Conservation (phyloP, 345 rosid genomes). For the Euphorbia lathyris region DNA sequence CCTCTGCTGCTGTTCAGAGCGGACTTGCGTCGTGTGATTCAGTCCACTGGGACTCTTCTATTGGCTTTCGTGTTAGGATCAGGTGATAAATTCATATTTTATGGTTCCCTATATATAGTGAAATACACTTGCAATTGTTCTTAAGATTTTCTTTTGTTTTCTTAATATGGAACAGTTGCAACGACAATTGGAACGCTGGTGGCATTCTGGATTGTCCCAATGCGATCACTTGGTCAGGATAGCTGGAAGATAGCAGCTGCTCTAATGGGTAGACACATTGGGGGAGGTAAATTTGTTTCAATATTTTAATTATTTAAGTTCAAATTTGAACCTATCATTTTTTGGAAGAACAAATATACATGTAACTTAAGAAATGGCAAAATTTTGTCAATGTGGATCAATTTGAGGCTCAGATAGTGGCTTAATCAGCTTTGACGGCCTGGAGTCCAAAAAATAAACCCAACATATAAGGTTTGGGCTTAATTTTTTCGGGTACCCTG, state of each 20-base stretch:
- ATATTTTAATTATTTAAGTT: background rate
- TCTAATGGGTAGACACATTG: conserved; percentile 89
- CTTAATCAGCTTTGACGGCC: too few relatives aligned
- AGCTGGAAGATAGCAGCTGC: conserved; percentile 96
- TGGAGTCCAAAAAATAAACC: too few relatives aligned
- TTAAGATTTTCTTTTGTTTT: background rate
- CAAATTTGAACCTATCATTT: too few relatives aligned
- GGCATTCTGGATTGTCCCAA: conserved; percentile 76
- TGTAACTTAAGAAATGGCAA: too few relatives aligned
- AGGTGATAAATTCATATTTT: conserved; percentile 29
- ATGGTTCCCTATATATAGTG: background rate
- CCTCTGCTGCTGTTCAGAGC: conserved; percentile 79
- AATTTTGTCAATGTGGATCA: too few relatives aligned
- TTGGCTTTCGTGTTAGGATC: conserved; percentile 77
- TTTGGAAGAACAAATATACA: too few relatives aligned
- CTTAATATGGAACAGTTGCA: conserved; percentile 47
- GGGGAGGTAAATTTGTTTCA: conserved; percentile 51
- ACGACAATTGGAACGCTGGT: conserved; percentile 67
- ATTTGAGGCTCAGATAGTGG: too few relatives aligned
- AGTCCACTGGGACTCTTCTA: conserved; percentile 74
- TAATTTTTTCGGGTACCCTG: too few relatives aligned
- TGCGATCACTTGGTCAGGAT: conserved; percentile 79
- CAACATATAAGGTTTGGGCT: too few relatives aligned
- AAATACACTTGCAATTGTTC: background rate
- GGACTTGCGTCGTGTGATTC: conserved; percentile 62